These are phyloP conservation scores for Penicillium cosmopolitanum DNA, from an alignment of 495 filamentous ascomycete species.

Conservation along the genomic window DNA sequence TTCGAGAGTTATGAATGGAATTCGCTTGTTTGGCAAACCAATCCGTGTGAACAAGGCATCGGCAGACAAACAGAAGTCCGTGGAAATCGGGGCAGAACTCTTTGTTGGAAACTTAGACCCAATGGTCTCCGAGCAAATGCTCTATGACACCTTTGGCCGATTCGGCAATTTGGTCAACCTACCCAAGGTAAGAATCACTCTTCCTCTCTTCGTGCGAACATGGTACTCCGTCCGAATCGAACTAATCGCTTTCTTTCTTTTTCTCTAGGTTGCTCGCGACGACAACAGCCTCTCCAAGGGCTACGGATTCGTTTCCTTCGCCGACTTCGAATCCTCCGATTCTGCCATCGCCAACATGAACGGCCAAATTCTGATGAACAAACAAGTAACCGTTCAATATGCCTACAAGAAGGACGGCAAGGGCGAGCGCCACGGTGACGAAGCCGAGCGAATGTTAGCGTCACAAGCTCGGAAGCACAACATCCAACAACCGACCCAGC, in stretches of 20 bases:
- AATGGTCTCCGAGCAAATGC: constrained; percentile 92
- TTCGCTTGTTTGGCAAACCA: constrained; percentile 90
- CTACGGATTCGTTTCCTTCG: constrained; percentile 95
- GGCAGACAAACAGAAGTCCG: constrained; percentile 94
- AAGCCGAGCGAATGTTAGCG: constrained; percentile 91
- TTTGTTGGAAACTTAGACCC: constrained; percentile 96
- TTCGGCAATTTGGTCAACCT: constrained; percentile 84
- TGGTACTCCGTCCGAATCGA: not conserved
- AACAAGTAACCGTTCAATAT: constrained; percentile 93
- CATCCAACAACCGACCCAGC: constrained; percentile 71
- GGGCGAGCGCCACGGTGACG: constrained; percentile 92
- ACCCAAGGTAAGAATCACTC: constrained; percentile 64
- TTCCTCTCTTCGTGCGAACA: not conserved
- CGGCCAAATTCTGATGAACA: constrained; percentile 95
- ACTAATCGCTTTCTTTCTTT: constrained; percentile 12
- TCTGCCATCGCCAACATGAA: constrained; percentile 92
- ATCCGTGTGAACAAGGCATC: constrained; percentile 96
- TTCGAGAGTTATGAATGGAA: constrained; percentile 93
- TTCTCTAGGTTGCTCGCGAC: constrained; percentile 76
- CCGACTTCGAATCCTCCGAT: constrained; percentile 92
- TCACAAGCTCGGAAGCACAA: constrained; percentile 94
- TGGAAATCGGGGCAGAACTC: constrained; percentile 95
- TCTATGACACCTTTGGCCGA: constrained; percentile 96
- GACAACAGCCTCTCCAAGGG: constrained; percentile 91
- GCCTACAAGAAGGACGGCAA: constrained; percentile 99